These are phyloP conservation scores for Coemansia sp. DNA, from an alignment of 192 early-diverging fungal species.

Conservation along the genomic window DNA sequence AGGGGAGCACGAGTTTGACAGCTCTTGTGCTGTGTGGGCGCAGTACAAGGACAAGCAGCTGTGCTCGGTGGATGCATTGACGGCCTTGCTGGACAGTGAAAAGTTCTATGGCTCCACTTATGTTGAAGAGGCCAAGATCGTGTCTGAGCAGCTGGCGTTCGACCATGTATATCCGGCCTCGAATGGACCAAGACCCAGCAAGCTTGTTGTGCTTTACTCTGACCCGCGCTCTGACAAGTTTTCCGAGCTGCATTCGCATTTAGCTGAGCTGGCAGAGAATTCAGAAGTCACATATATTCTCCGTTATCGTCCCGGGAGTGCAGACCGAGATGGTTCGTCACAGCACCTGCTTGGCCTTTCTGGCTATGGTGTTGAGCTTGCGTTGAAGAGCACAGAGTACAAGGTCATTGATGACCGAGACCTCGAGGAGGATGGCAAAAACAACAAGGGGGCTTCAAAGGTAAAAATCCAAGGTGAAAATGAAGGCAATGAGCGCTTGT, in stretches of 20 bases:
- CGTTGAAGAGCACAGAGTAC: conserved; percentile 96
- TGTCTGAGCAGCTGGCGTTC: conserved; percentile 51
- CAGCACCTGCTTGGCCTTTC: conserved; percentile 57
- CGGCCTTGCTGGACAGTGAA: conserved; percentile 47
- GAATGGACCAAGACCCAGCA: not conserved
- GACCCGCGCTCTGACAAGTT: conserved; percentile 66
- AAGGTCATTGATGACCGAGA: conserved; percentile 92
- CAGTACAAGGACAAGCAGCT: conserved; percentile 70
- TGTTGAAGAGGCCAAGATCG: conserved; percentile 30
- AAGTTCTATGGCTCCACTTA: conserved; percentile 39
- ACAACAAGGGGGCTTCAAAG: not conserved
- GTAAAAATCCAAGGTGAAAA: not conserved
- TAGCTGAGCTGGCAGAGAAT: conserved; percentile 55
- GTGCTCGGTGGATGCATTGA: conserved; percentile 57
- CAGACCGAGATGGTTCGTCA: not conserved
- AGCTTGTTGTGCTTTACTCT: conserved; percentile 70
- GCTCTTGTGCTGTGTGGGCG: conserved; percentile 64
- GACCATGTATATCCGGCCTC: conserved; percentile 60
- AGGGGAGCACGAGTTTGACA: conserved; percentile 58
- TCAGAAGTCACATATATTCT: conserved; percentile 64
- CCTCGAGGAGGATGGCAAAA: not conserved
- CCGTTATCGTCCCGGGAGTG: conserved; percentile 65
- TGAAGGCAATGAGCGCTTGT: conserved; percentile 69
- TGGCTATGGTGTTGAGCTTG: conserved; percentile 93
- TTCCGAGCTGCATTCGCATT: conserved; percentile 56